These are phyloP conservation scores for Sphagnurus paluster DNA, from an alignment of 1,284 basidiomycete genomes.

Conservation along the genomic window DNA sequence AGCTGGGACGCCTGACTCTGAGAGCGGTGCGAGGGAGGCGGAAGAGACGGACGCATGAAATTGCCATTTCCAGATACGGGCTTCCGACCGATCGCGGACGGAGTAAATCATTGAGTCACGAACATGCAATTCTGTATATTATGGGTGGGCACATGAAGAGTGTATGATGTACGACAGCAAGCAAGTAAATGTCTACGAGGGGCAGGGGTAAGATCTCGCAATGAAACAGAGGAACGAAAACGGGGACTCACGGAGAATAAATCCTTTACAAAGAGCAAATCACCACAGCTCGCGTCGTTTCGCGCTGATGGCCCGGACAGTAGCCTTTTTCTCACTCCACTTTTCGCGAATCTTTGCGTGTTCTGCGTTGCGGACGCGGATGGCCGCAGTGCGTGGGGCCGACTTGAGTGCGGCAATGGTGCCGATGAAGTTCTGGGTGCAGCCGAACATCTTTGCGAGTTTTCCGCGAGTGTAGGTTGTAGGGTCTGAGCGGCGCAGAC, in stretches of 20 bases:
- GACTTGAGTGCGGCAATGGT: slow-evolving; percentile 57
- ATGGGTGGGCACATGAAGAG: background rate
- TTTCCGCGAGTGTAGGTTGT: slow-evolving; percentile 46
- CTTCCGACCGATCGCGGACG: slow-evolving; percentile 33
- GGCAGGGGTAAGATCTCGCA: background rate
- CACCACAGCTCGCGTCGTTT: slow-evolving; percentile 64
- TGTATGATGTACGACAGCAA: background rate
- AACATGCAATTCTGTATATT: slow-evolving; percentile 5
- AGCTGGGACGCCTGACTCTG: background rate
- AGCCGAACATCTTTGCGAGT: slow-evolving; percentile 60
- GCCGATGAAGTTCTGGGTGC: slow-evolving; percentile 55
- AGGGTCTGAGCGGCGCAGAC: slow-evolving; percentile 55
- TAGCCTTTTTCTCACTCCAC: slow-evolving; percentile 62
- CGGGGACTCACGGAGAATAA: slow-evolving; percentile 6
- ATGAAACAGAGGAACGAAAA: slow-evolving; percentile 7
- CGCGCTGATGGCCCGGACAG: slow-evolving; percentile 52
- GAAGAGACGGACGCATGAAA: slow-evolving; percentile 27
- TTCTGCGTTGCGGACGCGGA: slow-evolving; percentile 36
- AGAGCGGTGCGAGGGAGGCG: slow-evolving; percentile 19
- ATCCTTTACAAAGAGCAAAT: slow-evolving; percentile 21
- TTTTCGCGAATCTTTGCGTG: slow-evolving; percentile 42
- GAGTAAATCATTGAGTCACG: slow-evolving; percentile 1
- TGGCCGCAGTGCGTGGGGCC: slow-evolving; percentile 38
- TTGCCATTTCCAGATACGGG: slow-evolving; percentile 31
- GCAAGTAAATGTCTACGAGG: background rate